Evolutionary conservation across 31 red algal genomes (phyloP).

Genomic region (Odonthalia washingtoniensis): DNA sequence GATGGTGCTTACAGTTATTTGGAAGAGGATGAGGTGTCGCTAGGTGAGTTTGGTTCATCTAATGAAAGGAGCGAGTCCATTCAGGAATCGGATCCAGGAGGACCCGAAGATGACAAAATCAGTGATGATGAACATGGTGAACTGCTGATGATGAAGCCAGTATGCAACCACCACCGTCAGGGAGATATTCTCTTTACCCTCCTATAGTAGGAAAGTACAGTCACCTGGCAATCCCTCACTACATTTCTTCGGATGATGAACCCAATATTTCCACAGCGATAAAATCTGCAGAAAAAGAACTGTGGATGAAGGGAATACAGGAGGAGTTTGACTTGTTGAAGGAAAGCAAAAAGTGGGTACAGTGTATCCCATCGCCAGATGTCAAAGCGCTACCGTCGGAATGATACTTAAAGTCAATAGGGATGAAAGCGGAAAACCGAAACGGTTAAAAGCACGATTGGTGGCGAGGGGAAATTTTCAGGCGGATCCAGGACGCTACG

Average conservation of each 20-base stretch:
- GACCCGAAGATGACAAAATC: too few relatives aligned
- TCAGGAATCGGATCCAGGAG: too few relatives aligned
- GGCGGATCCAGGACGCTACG: neutral
- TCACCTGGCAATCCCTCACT: neutral
- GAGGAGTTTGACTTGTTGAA: conserved; percentile 3
- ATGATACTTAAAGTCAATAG: conserved; percentile 40
- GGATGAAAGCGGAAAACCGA: neutral
- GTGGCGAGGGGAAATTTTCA: conserved; percentile 31
- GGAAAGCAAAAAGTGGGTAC: neutral
- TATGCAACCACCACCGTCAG: neutral
- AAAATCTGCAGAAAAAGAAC: neutral
- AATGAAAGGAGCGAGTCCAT: too few relatives aligned
- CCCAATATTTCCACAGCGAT: neutral
- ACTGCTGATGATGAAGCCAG: too few relatives aligned
- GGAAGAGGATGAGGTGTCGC: too few relatives aligned
- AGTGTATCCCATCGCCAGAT: neutral
- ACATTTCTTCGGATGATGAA: conserved; percentile 12
- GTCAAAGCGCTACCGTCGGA: neutral
- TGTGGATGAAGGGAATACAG: conserved; percentile 6
- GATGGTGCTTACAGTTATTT: too few relatives aligned
- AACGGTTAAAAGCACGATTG: conserved; percentile 21
- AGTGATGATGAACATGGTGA: too few relatives aligned
- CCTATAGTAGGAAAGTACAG: neutral
- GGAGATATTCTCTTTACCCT: neutral
- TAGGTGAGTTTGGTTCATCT: too few relatives aligned